Evolutionary conservation across 306 rosid species (phyloP).

Genomic region (Luffa aegyptiaca): DNA sequence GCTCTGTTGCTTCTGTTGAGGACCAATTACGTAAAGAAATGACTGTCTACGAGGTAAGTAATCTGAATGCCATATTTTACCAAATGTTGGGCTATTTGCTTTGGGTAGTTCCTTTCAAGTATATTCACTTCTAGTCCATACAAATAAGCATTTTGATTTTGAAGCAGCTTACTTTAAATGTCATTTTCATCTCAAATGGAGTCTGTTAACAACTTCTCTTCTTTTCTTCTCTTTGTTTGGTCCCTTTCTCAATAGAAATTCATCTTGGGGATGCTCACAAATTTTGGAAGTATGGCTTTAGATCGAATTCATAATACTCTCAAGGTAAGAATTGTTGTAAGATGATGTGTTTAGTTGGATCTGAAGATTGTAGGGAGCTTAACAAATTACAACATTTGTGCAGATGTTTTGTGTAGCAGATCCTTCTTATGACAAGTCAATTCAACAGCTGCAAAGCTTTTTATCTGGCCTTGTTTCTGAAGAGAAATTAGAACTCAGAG

Average conservation of each 20-base stretch:
- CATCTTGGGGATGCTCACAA: slow-evolving; percentile 92
- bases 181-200: not conserved
- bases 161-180: not conserved
- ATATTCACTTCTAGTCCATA: not conserved
- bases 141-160: not conserved
- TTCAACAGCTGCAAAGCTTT: slow-evolving; percentile 83
- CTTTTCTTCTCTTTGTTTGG: not conserved
- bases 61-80: not conserved
- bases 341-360: not conserved
- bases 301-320: slow-evolving; percentile 95
- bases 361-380: not conserved
- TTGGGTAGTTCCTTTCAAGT: not conserved
- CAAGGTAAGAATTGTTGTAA: slow-evolving; percentile 47
- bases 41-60: slow-evolving; percentile 79
- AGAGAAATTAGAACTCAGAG: slow-evolving; percentile 75
- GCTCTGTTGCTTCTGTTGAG: slow-evolving; percentile 73
- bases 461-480: slow-evolving; percentile 76
- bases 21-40: slow-evolving; percentile 77
- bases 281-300: slow-evolving; percentile 84
- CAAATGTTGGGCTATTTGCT: not conserved
- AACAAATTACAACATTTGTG: not conserved
- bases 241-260: slow-evolving; percentile 51
- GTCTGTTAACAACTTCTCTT: not conserved
- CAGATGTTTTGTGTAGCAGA: slow-evolving; percentile 95
- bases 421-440: slow-evolving; percentile 82